phyloP scores from a whole-genome alignment of 768 basidiomycete genomes.

The Glaciozyma antarctica region DNA sequence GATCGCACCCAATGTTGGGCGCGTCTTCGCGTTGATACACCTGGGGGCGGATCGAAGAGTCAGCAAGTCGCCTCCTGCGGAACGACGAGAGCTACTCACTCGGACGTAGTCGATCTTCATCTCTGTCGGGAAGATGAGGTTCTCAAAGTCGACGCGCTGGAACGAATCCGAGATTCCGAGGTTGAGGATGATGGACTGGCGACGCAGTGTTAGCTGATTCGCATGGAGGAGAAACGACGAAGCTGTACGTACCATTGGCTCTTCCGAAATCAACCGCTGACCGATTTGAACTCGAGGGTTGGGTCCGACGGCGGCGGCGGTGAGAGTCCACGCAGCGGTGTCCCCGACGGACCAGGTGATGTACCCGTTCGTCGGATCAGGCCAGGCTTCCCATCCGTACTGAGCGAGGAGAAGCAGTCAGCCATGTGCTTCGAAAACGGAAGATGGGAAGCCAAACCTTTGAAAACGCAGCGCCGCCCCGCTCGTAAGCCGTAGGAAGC shows the following conservation, averaged over 20 bases:
- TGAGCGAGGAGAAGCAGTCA: neutral
- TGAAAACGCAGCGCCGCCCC: slow-evolving; percentile 44
- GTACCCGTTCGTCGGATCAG: slow-evolving; percentile 55
- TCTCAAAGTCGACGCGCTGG: slow-evolving; percentile 46
- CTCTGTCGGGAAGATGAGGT: slow-evolving; percentile 50
- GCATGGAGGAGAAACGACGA: neutral
- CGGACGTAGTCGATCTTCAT: slow-evolving; percentile 74
- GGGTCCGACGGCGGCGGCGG: slow-evolving; percentile 55
- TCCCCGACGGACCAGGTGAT: slow-evolving; percentile 67
- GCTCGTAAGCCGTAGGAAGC: slow-evolving; percentile 51
- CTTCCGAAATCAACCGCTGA: slow-evolving; percentile 65
- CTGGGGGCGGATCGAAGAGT: neutral
- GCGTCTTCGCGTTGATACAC: slow-evolving; percentile 42
- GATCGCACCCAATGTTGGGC: slow-evolving; percentile 75
- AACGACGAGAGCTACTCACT: slow-evolving; percentile 38
- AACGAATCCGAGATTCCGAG: slow-evolving; percentile 38
- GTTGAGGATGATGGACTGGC: slow-evolving; percentile 64
- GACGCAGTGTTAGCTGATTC: neutral
- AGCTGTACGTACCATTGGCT: slow-evolving; percentile 65
- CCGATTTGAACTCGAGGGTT: slow-evolving; percentile 53
- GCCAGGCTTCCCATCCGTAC: slow-evolving; percentile 62
- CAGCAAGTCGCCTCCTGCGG: neutral
- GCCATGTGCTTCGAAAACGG: neutral
- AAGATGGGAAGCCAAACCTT: slow-evolving; percentile 33
- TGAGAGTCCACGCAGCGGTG: slow-evolving; percentile 60